Evolutionary conservation across 169 alveolate genomes (phyloP), one percentile per base, ranked within the genome.

Genomic region (Plasmodium coatneyi): DNA sequence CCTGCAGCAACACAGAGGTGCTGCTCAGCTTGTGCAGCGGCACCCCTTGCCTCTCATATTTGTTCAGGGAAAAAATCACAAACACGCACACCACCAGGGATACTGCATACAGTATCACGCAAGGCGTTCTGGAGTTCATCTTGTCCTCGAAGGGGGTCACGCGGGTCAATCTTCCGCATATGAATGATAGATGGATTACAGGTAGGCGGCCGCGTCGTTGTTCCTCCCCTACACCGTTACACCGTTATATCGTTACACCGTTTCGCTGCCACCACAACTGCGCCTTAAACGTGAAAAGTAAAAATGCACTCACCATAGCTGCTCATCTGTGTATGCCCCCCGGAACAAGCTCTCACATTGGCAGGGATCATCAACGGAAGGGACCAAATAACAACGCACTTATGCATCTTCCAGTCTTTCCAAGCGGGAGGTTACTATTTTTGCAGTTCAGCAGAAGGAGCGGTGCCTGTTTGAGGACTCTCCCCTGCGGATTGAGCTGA

Each of bases 41-140:
- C 4, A 91, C 14, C 54, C 39, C 74, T 32, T 91, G 80, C 70
- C 92, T 66, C 54, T 91, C 95, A 81, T 71, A 91, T 56, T 46
- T 91, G 49, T 91, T 91, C 28, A 91, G 41, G 1, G 25, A 91
- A 56, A 70, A 91, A 41, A 91, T 80, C 3, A 91, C 54, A 2
- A 80, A 4, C 19, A n/a, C 54, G 32, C 56, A 91, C 60, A 66
- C 92, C 76, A 81, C 25, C 22, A 91, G 28, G 12, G 80, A 91
- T 36, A 91, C 30, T 1, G 84, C 76, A 39, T 91, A 91, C 54
- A 54, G 54, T 7, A 80, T 43, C 14, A 91, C 46, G n/a, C 95
- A 70, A 2, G 71, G 74, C 10, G 22, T 66, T 71, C 95, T 25
- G n/a, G 95, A 70, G 25, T 91, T 91, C 95, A 81, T 91, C 16